These are phyloP conservation scores for Ophiocordyceps camponoti-leonardi DNA, from an alignment of 2,329 filamentous ascomycete species.

Conservation along the genomic window DNA sequence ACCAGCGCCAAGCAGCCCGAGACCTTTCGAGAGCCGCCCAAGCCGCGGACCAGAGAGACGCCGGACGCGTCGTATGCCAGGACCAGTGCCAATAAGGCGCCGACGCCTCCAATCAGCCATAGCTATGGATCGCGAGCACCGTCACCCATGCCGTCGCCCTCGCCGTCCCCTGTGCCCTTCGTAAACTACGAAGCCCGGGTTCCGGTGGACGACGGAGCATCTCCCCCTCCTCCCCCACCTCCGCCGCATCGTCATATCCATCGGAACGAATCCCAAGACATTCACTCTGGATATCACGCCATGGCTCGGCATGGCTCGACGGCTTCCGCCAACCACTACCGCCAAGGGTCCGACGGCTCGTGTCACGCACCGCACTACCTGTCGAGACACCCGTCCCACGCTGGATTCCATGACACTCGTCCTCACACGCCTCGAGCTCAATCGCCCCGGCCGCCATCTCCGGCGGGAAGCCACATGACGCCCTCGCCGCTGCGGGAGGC, in stretches of 20 bases:
- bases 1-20: constrained; percentile 44
- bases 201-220: constrained; percentile 25
- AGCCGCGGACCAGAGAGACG: constrained; percentile 7
- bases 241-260: constrained; percentile 60
- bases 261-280: constrained; percentile 8
- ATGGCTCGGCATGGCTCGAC: constrained; percentile 18
- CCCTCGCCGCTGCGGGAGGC: constrained; percentile 85
- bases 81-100: constrained; percentile 4
- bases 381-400: constrained; percentile 21
- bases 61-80: constrained; percentile 12
- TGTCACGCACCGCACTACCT: constrained; percentile 11
- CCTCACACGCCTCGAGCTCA: constrained; percentile 36
- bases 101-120: constrained; percentile 9
- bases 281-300: constrained; percentile 2
- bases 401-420: constrained; percentile 15
- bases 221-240: constrained; percentile 66
- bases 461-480: constrained; percentile 51
- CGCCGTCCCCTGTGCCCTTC: constrained; percentile 9
- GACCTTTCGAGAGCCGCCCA: constrained; percentile 29
- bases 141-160: constrained; percentile 8
- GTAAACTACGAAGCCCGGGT: constrained; percentile 7
- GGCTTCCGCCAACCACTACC: constrained; percentile 14
- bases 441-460: constrained; percentile 53
- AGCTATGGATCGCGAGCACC: constrained; percentile 15
- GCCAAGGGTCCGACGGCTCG: constrained; percentile 18